A percentile compares a stretch with the other conserved stretches of the same genome.
Conservation (phyloP, 352 stramenopile species). For the Phytophthora brassicae region DNA sequence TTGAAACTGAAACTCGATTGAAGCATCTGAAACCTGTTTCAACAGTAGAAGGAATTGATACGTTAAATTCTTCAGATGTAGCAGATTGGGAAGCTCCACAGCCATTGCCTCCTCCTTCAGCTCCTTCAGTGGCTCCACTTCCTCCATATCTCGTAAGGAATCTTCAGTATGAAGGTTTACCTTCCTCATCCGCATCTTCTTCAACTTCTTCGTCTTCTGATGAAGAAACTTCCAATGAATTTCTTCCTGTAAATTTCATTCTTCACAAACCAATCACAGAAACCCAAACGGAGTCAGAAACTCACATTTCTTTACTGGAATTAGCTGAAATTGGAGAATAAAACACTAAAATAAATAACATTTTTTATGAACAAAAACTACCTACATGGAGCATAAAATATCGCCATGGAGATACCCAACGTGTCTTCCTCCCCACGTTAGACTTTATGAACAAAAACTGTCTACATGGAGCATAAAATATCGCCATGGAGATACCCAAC, state of each 20-base stretch:
- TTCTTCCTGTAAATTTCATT: conserved; percentile 20
- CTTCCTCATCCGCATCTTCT: conserved; percentile 16
- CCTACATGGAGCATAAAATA: conserved; percentile 47
- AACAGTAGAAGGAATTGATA: background rate
- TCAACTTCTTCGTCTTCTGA: conserved; percentile 40
- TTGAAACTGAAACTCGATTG: conserved; percentile 69
- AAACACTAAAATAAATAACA: conserved; percentile 22
- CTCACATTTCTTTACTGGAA: conserved; percentile 52
- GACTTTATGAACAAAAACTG: conserved; percentile 11
- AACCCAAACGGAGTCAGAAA: conserved; percentile 12
- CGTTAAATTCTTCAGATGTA: conserved; percentile 6
- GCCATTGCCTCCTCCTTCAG: conserved; percentile 50
- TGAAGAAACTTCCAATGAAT: conserved; percentile 21
- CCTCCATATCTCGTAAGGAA: conserved; percentile 30
- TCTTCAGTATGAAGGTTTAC: conserved; percentile 6
- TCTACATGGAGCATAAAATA: conserved; percentile 47
- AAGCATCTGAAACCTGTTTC: conserved; percentile 42
- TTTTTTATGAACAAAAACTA: conserved; percentile 5
- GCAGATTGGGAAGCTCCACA: conserved; percentile 40
- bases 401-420: conserved; percentile 57
- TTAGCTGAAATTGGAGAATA: conserved; percentile 29
- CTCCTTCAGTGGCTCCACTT: conserved; percentile 34
- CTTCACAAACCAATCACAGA: conserved; percentile 8
- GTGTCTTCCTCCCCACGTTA: conserved; percentile 76
- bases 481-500: conserved; percentile 57